phyloP scores from a whole-genome alignment of 2,329 filamentous ascomycete genomes.

The Pseudogymnoascus sp. region DNA sequence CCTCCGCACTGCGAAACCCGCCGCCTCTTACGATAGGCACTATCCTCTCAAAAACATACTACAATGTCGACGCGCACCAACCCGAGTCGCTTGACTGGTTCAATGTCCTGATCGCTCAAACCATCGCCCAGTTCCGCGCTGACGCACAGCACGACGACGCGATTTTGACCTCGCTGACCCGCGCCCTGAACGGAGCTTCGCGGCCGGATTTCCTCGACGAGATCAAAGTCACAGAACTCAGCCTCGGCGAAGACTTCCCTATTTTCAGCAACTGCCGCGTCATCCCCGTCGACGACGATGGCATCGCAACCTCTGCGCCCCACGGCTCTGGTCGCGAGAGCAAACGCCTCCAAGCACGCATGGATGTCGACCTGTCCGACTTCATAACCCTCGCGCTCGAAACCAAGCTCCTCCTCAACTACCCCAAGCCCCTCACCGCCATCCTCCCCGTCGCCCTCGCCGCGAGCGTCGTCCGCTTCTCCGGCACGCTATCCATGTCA shows the following conservation, averaged over 20 bases:
- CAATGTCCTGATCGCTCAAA: constrained; percentile 93
- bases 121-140: constrained; percentile 87
- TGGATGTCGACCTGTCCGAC: constrained; percentile 96
- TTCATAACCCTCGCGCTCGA: constrained; percentile 92
- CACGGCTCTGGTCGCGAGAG: constrained; percentile 30
- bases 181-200: constrained; percentile 75
- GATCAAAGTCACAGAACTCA: constrained; percentile 89
- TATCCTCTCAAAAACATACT: constrained; percentile 94
- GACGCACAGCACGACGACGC: constrained; percentile 89
- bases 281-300: constrained; percentile 81
- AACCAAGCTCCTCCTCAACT: constrained; percentile 90
- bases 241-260: constrained; percentile 90
- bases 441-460: constrained; percentile 86
- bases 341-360: constrained; percentile 77
- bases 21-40: constrained; percentile 81
- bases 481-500: constrained; percentile 85
- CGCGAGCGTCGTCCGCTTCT: constrained; percentile 89
- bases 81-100: constrained; percentile 98
- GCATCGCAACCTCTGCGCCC: constrained; percentile 32
- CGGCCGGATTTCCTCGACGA: constrained; percentile 89
- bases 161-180: constrained; percentile 76
- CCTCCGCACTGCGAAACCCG: constrained; percentile 63
- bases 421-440: constrained; percentile 81
- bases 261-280: constrained; percentile 98
- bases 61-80: constrained; percentile 91